Base-by-base conservation (phyloP, 352 stramenopile species). In the Phytophthora cajani region DNA sequence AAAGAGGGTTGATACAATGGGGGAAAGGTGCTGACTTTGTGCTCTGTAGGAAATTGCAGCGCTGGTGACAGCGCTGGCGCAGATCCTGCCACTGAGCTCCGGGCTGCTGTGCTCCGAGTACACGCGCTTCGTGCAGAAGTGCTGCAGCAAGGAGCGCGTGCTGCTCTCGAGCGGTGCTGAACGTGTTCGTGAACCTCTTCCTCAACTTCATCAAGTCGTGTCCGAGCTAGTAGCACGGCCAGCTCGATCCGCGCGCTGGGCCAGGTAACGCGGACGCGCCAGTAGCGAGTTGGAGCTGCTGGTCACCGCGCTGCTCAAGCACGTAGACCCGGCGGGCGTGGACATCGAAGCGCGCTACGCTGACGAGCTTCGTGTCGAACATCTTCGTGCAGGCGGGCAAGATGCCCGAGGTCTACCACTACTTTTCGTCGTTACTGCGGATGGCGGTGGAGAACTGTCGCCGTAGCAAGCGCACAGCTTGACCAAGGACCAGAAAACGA, bases 321-420 rank as follows among this genome's bases (percentile, higher is more conserved):
- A 94, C 58, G 69, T 96, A 27, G 23, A 27, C 23, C 23, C 23
- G 2, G 23, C 23, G 64, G 85, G 87, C 33, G 87, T 91, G 30
- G 86, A 96, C 58, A 92, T 93, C 52, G 89, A 94, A 69, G 89
- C 89, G 12, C 83, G 89, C 16, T 96, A 95, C 63, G 89, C 89
- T 1, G 89, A 96, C 89, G n/a, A 94, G 81, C 65, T 94, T 87
- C 63, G 83, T 94, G 30, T 90, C 87, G 19, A 91, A 88, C 52
- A 91, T 96, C 52, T 93, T 83, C 66, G 78, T 79, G 1, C 85
- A 91, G 27, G 79, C 84, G 0, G 79, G 79, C n/a, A 89, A 91
- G 23, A 27, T 2, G 23, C 23, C 89, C 1, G 79, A 90, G 54
- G 80, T 91, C 38, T 82, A 90, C 59, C 77, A 81, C 40, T 88